Evolutionary conservation across 1,284 basidiomycete species (phyloP).

Genomic region (Austroboletus rostrupii): DNA sequence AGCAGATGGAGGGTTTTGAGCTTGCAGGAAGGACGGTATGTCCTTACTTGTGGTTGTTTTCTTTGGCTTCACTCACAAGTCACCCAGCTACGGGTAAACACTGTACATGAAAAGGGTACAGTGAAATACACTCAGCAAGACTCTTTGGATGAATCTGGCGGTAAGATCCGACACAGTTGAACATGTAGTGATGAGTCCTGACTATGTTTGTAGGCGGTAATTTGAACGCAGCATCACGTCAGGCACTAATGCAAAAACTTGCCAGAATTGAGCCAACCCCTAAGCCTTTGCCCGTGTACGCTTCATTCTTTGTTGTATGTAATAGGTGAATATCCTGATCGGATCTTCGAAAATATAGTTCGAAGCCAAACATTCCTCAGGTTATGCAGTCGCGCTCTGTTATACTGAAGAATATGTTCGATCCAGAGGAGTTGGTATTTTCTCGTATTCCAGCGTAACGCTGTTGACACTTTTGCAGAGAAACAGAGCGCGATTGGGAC

Average conservation of each 20-base stretch:
- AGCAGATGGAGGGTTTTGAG: constrained; percentile 98
- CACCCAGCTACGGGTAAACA: constrained; percentile 78
- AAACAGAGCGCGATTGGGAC: constrained; percentile 96
- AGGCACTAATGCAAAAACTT: constrained; percentile 99
- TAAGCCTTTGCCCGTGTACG: constrained; percentile 59
- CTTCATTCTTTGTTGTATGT: constrained; percentile 8
- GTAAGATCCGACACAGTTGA: constrained; percentile 33
- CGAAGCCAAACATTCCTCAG: constrained; percentile 68
- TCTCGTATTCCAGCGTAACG: constrained; percentile 4
- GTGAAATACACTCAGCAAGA: constrained; percentile 72
- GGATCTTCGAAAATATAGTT: constrained; percentile 34
- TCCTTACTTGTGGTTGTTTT: constrained; percentile 11
- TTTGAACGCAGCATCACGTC: constrained; percentile 91
- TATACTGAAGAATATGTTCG: constrained; percentile 93
- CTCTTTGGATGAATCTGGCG: constrained; percentile 79
- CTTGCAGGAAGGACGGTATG: constrained; percentile 88
- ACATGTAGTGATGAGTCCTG: constrained; percentile 3
- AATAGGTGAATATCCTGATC: constrained; percentile 5
- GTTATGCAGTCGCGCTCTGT: constrained; percentile 82
- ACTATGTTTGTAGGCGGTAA: constrained; percentile 62
- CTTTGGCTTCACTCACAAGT: constrained; percentile 7
- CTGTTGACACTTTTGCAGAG: constrained; percentile 44
- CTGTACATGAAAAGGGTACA: constrained; percentile 85
- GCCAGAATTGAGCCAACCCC: constrained; percentile 79
- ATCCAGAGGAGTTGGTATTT: constrained; percentile 81